Evolutionary conservation across 306 rosid species (phyloP).

Genomic region (Citrullus colocynthis): DNA sequence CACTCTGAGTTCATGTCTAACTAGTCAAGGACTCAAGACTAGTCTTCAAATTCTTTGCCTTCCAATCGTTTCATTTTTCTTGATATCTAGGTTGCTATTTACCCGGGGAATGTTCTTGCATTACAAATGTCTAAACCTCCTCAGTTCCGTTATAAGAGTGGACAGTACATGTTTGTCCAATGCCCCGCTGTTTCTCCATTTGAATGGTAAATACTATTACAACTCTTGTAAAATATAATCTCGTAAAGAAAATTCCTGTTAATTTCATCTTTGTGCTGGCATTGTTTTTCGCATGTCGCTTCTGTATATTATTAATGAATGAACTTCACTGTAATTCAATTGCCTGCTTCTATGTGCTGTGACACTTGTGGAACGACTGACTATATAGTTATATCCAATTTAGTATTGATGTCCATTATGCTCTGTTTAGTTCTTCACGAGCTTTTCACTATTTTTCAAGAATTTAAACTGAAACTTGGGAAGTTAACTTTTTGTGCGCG

Average conservation of each 20-base stretch:
- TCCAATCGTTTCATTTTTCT: not conserved
- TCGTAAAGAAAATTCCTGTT: not conserved
- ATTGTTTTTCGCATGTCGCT: not conserved
- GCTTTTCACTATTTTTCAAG: not conserved
- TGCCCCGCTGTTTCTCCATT: slow-evolving; percentile 93
- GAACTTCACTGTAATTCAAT: not conserved
- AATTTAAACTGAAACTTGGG: not conserved
- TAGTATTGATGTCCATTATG: not conserved
- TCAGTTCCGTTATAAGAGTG: slow-evolving; percentile 87
- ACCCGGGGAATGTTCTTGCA: slow-evolving; percentile 94
- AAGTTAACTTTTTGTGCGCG: not conserved
- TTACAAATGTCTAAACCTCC: slow-evolving; percentile 97
- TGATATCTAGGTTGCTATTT: slow-evolving; percentile 68
- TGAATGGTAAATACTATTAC: slow-evolving; percentile 62
- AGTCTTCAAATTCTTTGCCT: not conserved
- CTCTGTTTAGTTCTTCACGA: not conserved
- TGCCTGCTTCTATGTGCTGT: not conserved
- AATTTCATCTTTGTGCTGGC: not conserved
- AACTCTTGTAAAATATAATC: not conserved
- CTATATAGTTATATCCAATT: not conserved
- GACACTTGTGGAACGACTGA: not conserved
- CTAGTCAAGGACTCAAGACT: not conserved
- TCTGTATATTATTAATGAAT: not conserved
- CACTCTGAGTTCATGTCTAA: not conserved
- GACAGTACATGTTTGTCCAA: slow-evolving; percentile 99